Conservation (phyloP, 2,329 filamentous ascomycete species). For the Grosmannia serpens region DNA sequence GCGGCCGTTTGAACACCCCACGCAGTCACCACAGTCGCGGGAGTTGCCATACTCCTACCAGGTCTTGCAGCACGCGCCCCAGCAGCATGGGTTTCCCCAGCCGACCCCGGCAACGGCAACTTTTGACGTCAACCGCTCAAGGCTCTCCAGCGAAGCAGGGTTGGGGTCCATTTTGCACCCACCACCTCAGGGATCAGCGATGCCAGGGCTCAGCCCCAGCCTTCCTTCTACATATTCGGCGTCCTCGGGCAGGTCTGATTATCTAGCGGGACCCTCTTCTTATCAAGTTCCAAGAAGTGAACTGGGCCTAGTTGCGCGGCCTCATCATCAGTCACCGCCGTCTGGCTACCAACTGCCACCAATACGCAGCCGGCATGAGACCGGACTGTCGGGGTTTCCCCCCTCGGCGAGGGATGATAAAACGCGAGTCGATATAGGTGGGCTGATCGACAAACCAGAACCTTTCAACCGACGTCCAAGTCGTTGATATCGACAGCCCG, state of each 20-base stretch:
- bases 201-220: slow-evolving; percentile 28
- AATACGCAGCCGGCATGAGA: slow-evolving; percentile 29
- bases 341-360: slow-evolving; percentile 34
- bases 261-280: slow-evolving; percentile 28
- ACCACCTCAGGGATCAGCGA: slow-evolving; percentile 17
- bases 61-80: slow-evolving; percentile 23
- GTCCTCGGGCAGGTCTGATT: slow-evolving; percentile 33
- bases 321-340: slow-evolving; percentile 17
- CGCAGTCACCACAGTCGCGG: slow-evolving; percentile 31
- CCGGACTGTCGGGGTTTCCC: slow-evolving; percentile 8
- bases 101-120: slow-evolving; percentile 34
- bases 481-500: background rate
- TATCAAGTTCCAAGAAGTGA: slow-evolving; percentile 46
- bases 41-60: slow-evolving; percentile 32
- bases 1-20: slow-evolving; percentile 29
- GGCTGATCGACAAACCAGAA: slow-evolving; percentile 47
- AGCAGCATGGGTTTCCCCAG: slow-evolving; percentile 25
- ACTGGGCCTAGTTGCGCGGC: slow-evolving; percentile 22
- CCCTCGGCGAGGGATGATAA: slow-evolving; percentile 32
- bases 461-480: slow-evolving; percentile 10
- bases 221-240: slow-evolving; percentile 33
- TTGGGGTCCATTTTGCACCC: background rate
- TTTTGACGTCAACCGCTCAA: slow-evolving; percentile 33
- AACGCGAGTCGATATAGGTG: slow-evolving; percentile 47
- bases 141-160: slow-evolving; percentile 21